These are phyloP conservation scores for Xenoacremonium recifei DNA, from an alignment of 2,329 filamentous ascomycete species.

Conservation along the genomic window DNA sequence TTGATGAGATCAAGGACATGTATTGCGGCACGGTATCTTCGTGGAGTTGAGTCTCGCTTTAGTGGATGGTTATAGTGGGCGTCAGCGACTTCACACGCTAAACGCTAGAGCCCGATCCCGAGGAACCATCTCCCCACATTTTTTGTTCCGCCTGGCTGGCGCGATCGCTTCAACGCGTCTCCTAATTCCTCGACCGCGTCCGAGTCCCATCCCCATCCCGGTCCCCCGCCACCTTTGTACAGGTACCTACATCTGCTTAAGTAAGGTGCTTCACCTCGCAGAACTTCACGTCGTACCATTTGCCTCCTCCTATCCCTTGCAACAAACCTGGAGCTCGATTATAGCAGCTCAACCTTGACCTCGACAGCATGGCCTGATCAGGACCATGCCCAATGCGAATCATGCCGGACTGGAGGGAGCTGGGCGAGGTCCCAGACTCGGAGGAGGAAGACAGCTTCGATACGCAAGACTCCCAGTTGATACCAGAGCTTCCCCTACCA, in stretches of 20 bases:
- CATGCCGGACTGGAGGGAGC: conserved; percentile 50
- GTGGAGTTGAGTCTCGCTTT: not conserved
- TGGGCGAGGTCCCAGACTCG: conserved; percentile 51
- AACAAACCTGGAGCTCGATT: conserved; percentile 3
- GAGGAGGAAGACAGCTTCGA: conserved; percentile 47
- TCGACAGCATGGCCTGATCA: conserved; percentile 12
- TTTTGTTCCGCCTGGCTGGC: too few species aligned
- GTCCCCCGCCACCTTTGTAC: conserved; percentile 16
- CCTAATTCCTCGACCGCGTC: conserved; percentile 23
- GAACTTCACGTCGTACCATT: conserved; percentile 7
- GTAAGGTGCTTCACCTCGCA: conserved; percentile 16
- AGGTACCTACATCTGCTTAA: conserved; percentile 7
- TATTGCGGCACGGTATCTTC: not conserved
- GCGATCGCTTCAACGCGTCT: conserved; percentile 26
- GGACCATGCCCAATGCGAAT: conserved; percentile 27
- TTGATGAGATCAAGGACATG: not conserved
- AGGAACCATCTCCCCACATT: not conserved
- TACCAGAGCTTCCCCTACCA: conserved; percentile 4
- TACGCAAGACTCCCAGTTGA: conserved; percentile 25
- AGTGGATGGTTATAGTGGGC: not conserved
- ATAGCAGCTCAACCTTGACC: conserved; percentile 2
- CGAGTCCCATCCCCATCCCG: too few species aligned
- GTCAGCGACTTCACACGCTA: not conserved
- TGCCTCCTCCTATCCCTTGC: too few species aligned
- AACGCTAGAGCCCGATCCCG: not conserved